Evolutionary conservation across 768 basidiomycete species (phyloP), one percentile per base, ranked within the genome.

Genomic region (Serendipita sp.): DNA sequence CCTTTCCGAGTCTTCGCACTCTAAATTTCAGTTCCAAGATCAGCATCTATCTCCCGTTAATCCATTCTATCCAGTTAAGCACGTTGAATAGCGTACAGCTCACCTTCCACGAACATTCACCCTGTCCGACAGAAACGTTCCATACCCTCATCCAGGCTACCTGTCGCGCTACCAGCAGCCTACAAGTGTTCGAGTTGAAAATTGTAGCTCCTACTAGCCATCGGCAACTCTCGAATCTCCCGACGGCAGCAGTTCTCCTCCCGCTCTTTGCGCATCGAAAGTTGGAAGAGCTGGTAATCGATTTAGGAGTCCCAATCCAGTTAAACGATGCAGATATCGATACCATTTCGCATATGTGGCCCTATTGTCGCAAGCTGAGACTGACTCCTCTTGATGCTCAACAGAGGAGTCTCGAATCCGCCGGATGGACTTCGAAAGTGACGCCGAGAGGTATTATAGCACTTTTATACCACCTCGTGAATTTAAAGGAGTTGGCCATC

Each of bases 21-120:
- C 69, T 71, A 8, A 81, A 79, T 66, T 79, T 79, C 18, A 72
- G 76, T 34, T 78, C 75, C 23, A 71, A 78, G 48, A 78, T 79
- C 30, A 75, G 80, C 5, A 73, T 79, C 0, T 75, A 77, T 51
- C 71, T 67, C 38, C 66, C 70, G 48, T 73, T 76, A 34, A 73
- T 73, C 63, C 76, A 78, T 34, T 78, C 77, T 44, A 73, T 74
- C 8, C 75, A 32, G 2, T 60, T 30, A 10, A 60, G 16, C 18
- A n/a, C 34, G 56, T 35, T 60, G 28, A 60, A 60, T 60, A 30
- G 36, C 36, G n/a, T 60, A 10, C 56, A 30, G 18, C 56, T 60
- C 32, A n/a, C 36, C 28, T 60, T 60, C 35, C 16, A 30, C 23
- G 56, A 60, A 30, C 56, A 60, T 10, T 28, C n/a, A 1, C 56